Conservation (phyloP, 192 early-diverging fungal genomes). For the Pilaira anomala region DNA sequence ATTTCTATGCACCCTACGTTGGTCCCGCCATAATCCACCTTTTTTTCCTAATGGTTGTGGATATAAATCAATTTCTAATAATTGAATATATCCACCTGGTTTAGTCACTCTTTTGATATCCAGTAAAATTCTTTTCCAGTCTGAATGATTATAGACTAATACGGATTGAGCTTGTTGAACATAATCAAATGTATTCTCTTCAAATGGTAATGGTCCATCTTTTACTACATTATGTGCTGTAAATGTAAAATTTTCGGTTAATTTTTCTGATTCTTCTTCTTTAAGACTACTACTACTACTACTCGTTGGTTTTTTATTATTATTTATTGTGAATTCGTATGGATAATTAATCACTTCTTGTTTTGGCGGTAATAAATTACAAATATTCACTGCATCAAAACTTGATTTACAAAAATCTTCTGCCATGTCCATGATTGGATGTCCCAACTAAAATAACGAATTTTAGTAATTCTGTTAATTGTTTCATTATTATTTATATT, state of each 20-base stretch:
- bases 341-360: background rate
- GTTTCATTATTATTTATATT: background rate
- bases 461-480: background rate
- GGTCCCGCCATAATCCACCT: background rate
- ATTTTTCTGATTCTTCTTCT: background rate
- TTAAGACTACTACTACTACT: too few species aligned
- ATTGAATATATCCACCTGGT: conserved; percentile 22
- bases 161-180: conserved; percentile 10
- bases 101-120: conserved; percentile 15
- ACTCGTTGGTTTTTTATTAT: too few species aligned
- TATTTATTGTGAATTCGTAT: background rate
- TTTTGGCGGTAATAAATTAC: conserved; percentile 7
- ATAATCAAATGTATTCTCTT: conserved; percentile 22
- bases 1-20: background rate
- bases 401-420: conserved; percentile 13
- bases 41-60: conserved; percentile 11
- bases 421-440: conserved; percentile 25
- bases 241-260: background rate
- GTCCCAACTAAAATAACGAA: conserved; percentile 5
- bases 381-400: conserved; percentile 20
- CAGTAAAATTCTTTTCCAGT: conserved; percentile 6
- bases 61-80: conserved; percentile 16
- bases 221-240: conserved; percentile 13
- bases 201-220: conserved; percentile 1
- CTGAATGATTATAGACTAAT: background rate